phyloP scores from a whole-genome alignment of 208 protist genomes.

The Herpetomonas muscarum region DNA sequence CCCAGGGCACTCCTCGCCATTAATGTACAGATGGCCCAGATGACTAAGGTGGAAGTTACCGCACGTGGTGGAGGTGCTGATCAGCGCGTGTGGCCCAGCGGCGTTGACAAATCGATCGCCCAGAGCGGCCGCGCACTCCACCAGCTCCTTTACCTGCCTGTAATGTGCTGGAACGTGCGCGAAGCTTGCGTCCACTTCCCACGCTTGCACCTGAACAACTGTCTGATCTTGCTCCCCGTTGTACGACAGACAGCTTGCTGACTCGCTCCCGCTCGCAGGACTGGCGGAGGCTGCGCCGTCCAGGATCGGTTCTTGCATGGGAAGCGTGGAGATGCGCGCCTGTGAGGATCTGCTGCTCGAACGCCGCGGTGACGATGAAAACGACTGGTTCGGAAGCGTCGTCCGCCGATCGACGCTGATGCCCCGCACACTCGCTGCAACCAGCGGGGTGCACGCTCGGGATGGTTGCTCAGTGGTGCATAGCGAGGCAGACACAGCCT shows the following conservation, averaged over 20 bases:
- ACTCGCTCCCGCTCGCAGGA: neutral
- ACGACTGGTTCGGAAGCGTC: too few species aligned
- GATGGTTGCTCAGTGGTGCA: too few species aligned
- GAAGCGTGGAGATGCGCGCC: neutral
- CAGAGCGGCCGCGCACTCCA: neutral
- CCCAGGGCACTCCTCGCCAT: slow-evolving; percentile 13
- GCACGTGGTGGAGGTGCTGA: neutral
- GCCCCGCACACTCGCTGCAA: too few species aligned
- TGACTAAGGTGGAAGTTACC: slow-evolving; percentile 33
- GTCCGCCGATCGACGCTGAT: too few species aligned
- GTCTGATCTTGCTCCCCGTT: neutral
- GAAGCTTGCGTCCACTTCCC: neutral
- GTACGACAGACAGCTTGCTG: neutral
- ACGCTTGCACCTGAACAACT: neutral
- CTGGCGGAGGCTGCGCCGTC: too few species aligned
- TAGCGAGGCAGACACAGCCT: too few species aligned
- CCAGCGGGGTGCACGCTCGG: too few species aligned
- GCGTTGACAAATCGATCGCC: neutral
- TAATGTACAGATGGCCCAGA: slow-evolving; percentile 38
- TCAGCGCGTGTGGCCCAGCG: neutral
- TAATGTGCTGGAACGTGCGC: neutral
- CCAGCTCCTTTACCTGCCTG: neutral
- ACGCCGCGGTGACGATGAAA: too few species aligned
- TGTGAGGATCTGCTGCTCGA: too few species aligned
- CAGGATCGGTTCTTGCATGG: neutral